Base-by-base conservation (phyloP, 2,329 filamentous ascomycete species). In the Bipolaris bicolor region DNA sequence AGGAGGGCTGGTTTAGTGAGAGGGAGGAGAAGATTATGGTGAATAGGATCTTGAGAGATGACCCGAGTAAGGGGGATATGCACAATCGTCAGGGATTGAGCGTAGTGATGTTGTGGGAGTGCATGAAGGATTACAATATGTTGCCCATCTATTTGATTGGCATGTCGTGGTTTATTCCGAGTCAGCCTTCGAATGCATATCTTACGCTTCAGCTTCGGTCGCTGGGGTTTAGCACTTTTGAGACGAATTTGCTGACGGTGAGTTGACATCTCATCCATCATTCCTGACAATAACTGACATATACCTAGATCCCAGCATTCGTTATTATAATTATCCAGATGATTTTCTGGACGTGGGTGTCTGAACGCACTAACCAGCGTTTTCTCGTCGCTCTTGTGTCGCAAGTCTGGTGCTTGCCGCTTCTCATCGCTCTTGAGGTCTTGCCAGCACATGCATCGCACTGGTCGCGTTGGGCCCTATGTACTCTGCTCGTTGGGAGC, bases 11-110 rank as follows among this genome's bases (percentile, higher is more conserved):
- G 88, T 89, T 89, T 71, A 84, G 78, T 2, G 88, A 89, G 67
- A 80, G 80, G 1, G 86, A 91, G 68, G 88, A 90, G 66, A 83
- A 85, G 55, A 90, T 90, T 66, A 70, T 90, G 83, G 82, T 88
- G 16, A 90, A 90, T 67, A 82, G 83, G 22, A 79, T 88, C 22
- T 73, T 85, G 10, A 78, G 83, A 7, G 83, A 85, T 50, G 83
- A 85, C 45, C 82, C 83, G 0, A 80, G 79, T 45, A 86, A 86
- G 61, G 83, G 83, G n/a, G 81, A 80, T 58, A 86, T 87, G 84
- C 83, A 86, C 70, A 87, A 87, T 61, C 78, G 84, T 3, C 82
- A 87, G 67, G 82, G 81, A 0, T 70, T 87, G 5, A 80, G 77
- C 0, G 71, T 76, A 0, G 70, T 63, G 26, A 80, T 84, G 72